A percentile compares a stretch with the other conserved stretches of the same genome.
Conservation (phyloP, 2,329 filamentous ascomycete species). For the Lecanicillium sp. region DNA sequence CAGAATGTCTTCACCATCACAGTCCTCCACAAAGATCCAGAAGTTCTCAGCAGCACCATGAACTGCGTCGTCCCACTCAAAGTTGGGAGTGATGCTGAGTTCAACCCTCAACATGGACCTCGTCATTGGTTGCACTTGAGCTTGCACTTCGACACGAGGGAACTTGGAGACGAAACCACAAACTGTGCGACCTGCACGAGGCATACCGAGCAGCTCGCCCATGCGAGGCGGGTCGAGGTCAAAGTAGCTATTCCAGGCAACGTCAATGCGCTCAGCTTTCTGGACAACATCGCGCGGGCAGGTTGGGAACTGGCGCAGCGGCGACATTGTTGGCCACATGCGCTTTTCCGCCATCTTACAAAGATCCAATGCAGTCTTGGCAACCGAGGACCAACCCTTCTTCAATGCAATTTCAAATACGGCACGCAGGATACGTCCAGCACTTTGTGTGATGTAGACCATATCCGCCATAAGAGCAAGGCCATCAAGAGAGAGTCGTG, state of each 20-base stretch:
- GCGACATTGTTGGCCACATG: constrained; percentile 99
- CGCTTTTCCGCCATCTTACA: constrained; percentile 99
- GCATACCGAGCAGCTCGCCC: constrained; percentile 87
- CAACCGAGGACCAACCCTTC: constrained; percentile 91
- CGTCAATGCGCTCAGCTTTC: constrained; percentile 91
- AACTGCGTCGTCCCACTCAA: constrained; percentile 86
- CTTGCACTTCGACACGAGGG: constrained; percentile 84
- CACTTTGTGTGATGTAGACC: constrained; percentile 97
- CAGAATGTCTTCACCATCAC: constrained; percentile 90
- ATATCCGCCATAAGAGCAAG: constrained; percentile 96
- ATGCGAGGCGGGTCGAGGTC: constrained; percentile 93
- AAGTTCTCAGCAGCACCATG: constrained; percentile 88
- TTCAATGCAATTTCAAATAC: constrained; percentile 97
- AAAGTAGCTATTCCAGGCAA: constrained; percentile 89
- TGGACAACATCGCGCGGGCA: constrained; percentile 80
- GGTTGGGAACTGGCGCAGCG: constrained; percentile 77
- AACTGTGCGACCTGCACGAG: constrained; percentile 77
- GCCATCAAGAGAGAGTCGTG: constrained; percentile 85
- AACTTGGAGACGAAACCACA: constrained; percentile 87
- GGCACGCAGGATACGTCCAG: constrained; percentile 87
- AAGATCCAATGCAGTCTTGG: constrained; percentile 83
- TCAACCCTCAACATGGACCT: constrained; percentile 87
- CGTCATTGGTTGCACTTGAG: constrained; percentile 90
- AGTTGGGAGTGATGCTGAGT: constrained; percentile 85
- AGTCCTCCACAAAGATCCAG: constrained; percentile 96